These are phyloP conservation scores for Fonsecaea monophora DNA, from an alignment of 2,329 filamentous ascomycete genomes.

Conservation along the genomic window DNA sequence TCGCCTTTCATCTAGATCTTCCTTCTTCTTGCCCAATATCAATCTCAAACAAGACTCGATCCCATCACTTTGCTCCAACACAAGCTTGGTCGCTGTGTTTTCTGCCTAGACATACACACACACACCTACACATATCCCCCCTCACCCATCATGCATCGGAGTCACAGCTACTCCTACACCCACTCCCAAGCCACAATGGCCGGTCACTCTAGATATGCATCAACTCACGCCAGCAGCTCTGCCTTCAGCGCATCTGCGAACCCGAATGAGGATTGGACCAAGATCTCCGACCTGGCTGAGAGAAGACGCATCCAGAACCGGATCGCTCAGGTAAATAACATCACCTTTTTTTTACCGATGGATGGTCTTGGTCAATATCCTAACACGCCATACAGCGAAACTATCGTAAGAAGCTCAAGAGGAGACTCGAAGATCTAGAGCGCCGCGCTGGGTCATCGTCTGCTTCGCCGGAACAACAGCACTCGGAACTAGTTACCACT, in stretches of 20 bases:
- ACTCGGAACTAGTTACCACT: constrained; percentile 57
- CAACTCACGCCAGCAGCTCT: constrained; percentile 80
- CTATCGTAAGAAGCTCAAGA: constrained; percentile 70
- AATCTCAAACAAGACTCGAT: constrained; percentile 1
- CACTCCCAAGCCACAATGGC: constrained; percentile 29
- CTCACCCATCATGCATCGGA: constrained; percentile 36
- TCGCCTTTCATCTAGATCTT: constrained; percentile 21
- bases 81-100: background rate
- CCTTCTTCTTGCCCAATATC: constrained; percentile 18
- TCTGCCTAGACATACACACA: background rate
- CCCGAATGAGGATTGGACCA: constrained; percentile 98
- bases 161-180: constrained; percentile 38
- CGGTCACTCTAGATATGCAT: constrained; percentile 38
- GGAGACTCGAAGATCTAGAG: constrained; percentile 69
- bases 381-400: constrained; percentile 42
- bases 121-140: background rate
- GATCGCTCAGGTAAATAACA: constrained; percentile 72
- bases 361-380: background rate
- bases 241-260: constrained; percentile 94
- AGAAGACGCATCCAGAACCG: constrained; percentile 94
- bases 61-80: constrained; percentile 3
- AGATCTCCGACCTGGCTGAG: constrained; percentile 96
- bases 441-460: constrained; percentile 67
- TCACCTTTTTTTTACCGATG: constrained; percentile 24
- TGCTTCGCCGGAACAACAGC: constrained; percentile 65